These are phyloP conservation scores for Rhizophora apiculata DNA, from an alignment of 345 rosid species.

Conservation along the genomic window DNA sequence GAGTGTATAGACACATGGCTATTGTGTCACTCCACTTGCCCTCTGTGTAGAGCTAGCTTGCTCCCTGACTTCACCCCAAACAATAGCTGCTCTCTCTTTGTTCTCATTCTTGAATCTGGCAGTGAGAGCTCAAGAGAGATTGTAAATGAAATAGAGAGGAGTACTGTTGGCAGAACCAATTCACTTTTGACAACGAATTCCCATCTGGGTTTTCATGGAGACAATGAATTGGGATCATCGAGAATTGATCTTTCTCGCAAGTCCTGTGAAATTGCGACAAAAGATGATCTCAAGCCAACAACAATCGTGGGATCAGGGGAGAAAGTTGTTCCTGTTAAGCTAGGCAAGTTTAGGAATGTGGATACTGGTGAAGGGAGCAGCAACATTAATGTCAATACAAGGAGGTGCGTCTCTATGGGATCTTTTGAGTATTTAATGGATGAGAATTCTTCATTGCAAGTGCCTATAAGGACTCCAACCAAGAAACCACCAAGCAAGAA, in stretches of 20 bases:
- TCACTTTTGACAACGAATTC: conserved; percentile 41
- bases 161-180: conserved; percentile 30
- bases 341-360: conserved; percentile 74
- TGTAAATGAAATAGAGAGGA: conserved; percentile 41
- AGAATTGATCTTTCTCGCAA: conserved; percentile 32
- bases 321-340: conserved; percentile 77
- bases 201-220: conserved; percentile 37
- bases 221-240: conserved; percentile 43
- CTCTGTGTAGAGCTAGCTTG: conserved; percentile 79
- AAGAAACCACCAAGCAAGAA: conserved; percentile 60
- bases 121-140: conserved; percentile 85
- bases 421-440: conserved; percentile 96
- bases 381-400: conserved; percentile 44
- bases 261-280: conserved; percentile 35
- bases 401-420: conserved; percentile 97
- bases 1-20: conserved; percentile 99
- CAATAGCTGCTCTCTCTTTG: conserved; percentile 47
- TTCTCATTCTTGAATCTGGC: conserved; percentile 85
- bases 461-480: conserved; percentile 57
- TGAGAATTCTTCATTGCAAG: conserved; percentile 64
- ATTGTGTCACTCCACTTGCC: conserved; percentile 97
- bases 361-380: conserved; percentile 59
- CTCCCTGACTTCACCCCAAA: conserved; percentile 65
- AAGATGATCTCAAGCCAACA: conserved; percentile 26
- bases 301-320: conserved; percentile 40